Conservation (phyloP, 805 yeast species). For the Sungouiozyma intestinalis region DNA sequence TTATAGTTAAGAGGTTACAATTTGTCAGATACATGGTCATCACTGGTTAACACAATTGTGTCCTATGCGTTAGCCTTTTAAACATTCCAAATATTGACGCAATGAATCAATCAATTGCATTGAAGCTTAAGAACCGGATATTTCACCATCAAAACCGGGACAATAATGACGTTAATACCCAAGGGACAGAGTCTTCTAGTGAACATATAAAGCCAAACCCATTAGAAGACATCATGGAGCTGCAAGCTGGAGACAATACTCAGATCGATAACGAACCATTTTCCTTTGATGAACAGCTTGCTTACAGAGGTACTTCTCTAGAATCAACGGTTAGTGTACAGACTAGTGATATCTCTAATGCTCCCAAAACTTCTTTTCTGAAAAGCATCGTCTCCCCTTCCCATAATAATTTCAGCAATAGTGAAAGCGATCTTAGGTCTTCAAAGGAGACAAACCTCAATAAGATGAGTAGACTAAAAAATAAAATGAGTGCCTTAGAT, state of each 20-base stretch:
- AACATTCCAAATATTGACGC: not conserved
- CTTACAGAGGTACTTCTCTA: not conserved
- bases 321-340: not conserved
- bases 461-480: constrained; percentile 15
- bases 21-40: too few species aligned
- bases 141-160: not conserved
- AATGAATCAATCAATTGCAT: not conserved
- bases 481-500: constrained; percentile 17
- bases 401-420: not conserved
- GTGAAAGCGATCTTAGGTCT: not conserved
- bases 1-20: too few species aligned
- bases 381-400: not conserved
- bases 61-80: too few species aligned
- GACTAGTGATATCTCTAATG: not conserved
- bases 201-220: not conserved
- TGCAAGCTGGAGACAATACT: not conserved
- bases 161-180: not conserved
- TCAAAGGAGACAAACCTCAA: not conserved
- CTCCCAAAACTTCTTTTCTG: not conserved
- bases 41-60: too few species aligned
- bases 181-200: not conserved
- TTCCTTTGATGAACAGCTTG: not conserved
- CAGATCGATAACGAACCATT: not conserved
- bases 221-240: not conserved
- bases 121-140: not conserved